phyloP scores from a whole-genome alignment of 1,284 basidiomycete species.

The Termitomyces sp. region DNA sequence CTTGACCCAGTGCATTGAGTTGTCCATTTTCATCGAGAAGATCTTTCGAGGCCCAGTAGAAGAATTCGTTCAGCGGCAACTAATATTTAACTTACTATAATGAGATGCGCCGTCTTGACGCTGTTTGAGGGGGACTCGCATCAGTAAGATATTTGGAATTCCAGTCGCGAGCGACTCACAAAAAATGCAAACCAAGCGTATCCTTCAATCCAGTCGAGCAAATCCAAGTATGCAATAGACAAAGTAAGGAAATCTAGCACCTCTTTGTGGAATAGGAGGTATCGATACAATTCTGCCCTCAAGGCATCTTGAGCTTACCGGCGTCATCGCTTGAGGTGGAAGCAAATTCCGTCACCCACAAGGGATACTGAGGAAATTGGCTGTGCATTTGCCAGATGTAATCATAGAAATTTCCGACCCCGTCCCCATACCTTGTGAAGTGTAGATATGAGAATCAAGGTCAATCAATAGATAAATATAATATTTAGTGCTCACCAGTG shows the following conservation, averaged over 20 bases:
- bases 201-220: slow-evolving; percentile 22
- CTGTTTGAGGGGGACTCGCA: slow-evolving; percentile 1
- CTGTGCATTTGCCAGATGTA: slow-evolving; percentile 23
- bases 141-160: background rate
- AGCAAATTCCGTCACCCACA: slow-evolving; percentile 28
- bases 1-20: slow-evolving; percentile 21
- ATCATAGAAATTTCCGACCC: slow-evolving; percentile 22
- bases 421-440: slow-evolving; percentile 22
- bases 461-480: background rate
- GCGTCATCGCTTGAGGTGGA: slow-evolving; percentile 18
- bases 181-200: slow-evolving; percentile 28
- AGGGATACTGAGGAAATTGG: slow-evolving; percentile 20
- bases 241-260: slow-evolving; percentile 16
- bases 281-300: background rate
- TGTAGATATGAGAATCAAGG: background rate
- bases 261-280: background rate
- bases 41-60: slow-evolving; percentile 10
- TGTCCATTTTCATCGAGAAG: slow-evolving; percentile 22
- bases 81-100: slow-evolving; percentile 15
- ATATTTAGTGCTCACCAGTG: slow-evolving; percentile 20
- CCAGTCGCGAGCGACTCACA: slow-evolving; percentile 13
- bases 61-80: background rate
- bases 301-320: slow-evolving; percentile 14
- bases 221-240: slow-evolving; percentile 20
- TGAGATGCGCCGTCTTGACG: slow-evolving; percentile 16